phyloP scores from a whole-genome alignment of 164 flowering plant genomes.

The Vitis rotundifolia region DNA sequence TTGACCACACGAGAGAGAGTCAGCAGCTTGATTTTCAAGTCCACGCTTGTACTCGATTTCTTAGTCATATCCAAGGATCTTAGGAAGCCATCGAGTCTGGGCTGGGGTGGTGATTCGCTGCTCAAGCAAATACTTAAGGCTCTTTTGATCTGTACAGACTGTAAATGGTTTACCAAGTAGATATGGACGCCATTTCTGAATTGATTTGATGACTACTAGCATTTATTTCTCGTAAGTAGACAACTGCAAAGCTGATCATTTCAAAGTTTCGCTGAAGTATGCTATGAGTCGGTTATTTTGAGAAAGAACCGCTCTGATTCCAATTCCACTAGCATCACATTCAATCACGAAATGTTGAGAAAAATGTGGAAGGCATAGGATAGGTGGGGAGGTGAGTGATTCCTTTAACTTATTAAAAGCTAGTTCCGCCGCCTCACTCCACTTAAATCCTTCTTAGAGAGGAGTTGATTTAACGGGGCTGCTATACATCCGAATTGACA shows the following conservation, averaged over 20 bases:
- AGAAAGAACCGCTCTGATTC: slow-evolving; percentile 1
- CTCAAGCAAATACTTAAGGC: slow-evolving; percentile 1
- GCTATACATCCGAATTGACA: not conserved
- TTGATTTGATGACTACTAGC: not conserved
- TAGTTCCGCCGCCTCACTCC: not conserved
- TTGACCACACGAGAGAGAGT: not conserved
- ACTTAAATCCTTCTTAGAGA: not conserved
- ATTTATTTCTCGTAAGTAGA: not conserved
- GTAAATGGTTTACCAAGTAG: not conserved
- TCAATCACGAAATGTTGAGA: slow-evolving; percentile 3
- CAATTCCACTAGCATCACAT: slow-evolving; percentile 8
- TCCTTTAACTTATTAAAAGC: not conserved
- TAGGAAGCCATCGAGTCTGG: not conserved
- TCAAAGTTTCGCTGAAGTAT: not conserved
- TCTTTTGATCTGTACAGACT: not conserved
- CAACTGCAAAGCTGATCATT: not conserved
- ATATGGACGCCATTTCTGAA: slow-evolving; percentile 6
- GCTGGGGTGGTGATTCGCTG: not conserved
- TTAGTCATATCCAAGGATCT: slow-evolving; percentile 6
- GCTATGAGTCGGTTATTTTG: not conserved
- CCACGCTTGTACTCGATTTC: not conserved
- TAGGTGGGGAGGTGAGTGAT: not conserved
- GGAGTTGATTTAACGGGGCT: not conserved
- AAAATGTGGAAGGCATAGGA: not conserved
- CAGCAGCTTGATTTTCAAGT: not conserved